A percentile compares a stretch with the other conserved stretches of the same genome.
These are phyloP conservation scores for Corylus americana DNA, from an alignment of 306 rosid genomes.

Conservation along the genomic window DNA sequence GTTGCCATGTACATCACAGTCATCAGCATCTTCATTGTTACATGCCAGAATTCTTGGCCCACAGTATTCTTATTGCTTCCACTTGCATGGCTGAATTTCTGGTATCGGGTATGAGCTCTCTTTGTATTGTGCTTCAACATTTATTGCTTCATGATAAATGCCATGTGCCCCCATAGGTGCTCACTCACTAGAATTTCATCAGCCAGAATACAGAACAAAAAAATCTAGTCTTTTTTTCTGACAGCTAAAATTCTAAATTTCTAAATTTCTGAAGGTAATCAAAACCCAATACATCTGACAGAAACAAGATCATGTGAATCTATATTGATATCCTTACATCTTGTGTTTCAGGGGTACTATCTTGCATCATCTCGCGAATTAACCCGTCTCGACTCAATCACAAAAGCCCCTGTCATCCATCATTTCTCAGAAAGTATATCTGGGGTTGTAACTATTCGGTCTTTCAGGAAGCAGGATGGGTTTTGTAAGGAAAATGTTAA, in stretches of 20 bases:
- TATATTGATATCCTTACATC: background rate
- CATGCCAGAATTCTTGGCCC: constrained; percentile 95
- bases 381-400: constrained; percentile 85
- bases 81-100: constrained; percentile 79
- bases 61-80: constrained; percentile 82
- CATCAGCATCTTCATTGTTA: constrained; percentile 60
- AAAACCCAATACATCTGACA: background rate
- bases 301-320: background rate
- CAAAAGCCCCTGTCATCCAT: constrained; percentile 94
- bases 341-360: constrained; percentile 63
- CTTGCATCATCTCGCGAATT: constrained; percentile 88
- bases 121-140: background rate
- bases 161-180: background rate
- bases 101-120: constrained; percentile 83
- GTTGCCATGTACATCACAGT: constrained; percentile 73
- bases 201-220: background rate
- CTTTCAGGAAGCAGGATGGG: constrained; percentile 55
- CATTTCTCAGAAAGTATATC: constrained; percentile 96
- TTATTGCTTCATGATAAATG: background rate
- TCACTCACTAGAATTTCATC: background rate
- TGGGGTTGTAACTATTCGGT: constrained; percentile 87
- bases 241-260: background rate
- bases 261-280: background rate
- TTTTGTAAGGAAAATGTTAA: constrained; percentile 61
- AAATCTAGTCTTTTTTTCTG: background rate